A percentile compares a stretch with the other conserved stretches of the same genome.
These are phyloP conservation scores for Botrytis squamosa DNA, from an alignment of 2,329 filamentous ascomycete genomes.

Conservation along the genomic window DNA sequence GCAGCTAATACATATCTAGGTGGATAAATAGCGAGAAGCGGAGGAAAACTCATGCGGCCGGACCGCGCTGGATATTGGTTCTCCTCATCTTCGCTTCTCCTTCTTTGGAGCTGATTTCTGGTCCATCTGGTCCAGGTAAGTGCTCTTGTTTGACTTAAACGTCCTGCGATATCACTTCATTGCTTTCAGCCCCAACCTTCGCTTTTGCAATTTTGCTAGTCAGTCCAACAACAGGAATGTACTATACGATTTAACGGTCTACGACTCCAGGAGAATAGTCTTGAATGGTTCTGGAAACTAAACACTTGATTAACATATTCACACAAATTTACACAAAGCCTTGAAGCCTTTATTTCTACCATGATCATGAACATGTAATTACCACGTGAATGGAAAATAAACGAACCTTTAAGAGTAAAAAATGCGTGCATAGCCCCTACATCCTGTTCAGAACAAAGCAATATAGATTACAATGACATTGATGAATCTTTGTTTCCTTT, in stretches of 20 bases:
- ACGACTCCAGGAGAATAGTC: neutral
- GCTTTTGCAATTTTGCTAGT: neutral
- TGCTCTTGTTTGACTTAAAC: neutral
- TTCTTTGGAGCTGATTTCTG: neutral
- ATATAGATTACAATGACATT: neutral
- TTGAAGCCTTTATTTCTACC: neutral
- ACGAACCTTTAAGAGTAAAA: neutral
- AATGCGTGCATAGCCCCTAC: neutral
- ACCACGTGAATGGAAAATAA: neutral
- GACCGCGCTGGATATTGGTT: neutral
- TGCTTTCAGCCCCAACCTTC: neutral
- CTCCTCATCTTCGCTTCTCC: neutral
- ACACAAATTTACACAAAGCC: neutral
- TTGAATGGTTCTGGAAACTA: neutral
- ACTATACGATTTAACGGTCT: neutral
- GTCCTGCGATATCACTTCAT: neutral
- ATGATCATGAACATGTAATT: neutral
- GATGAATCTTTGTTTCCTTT: neutral
- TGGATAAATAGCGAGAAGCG: neutral
- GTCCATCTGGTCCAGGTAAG: neutral
- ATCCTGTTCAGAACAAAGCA: neutral
- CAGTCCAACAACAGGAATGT: neutral
- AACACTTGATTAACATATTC: neutral
- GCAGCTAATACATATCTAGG: neutral
- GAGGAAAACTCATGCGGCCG: neutral